Base-by-base conservation (phyloP, 139 green algal species). In the Micractinium conductrix region DNA sequence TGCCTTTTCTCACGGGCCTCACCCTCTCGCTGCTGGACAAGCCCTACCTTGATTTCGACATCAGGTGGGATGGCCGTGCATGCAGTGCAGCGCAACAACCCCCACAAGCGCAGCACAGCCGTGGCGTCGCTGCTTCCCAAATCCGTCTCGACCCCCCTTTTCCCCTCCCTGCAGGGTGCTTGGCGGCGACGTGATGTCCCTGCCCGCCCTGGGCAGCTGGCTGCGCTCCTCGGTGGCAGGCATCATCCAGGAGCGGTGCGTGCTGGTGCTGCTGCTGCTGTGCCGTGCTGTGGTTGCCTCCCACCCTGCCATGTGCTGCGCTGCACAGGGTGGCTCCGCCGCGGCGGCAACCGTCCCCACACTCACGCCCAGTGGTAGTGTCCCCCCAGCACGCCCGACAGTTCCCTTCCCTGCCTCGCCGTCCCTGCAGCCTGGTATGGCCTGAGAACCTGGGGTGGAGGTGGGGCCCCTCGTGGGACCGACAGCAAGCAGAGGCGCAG, bases 41-140 rank as follows among this genome's bases (percentile, higher is more conserved):
- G 53, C 87, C 87, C 30, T 75, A 85, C 33, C 53, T 91, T 6
- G 87, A 91, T 44, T 91, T 91, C 71, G 83, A 87, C 73, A 44
- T 91, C 28, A 81, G 74, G 74, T 42, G 50, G 30, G 50, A n/a
- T n/a, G n/a, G n/a, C n/a, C n/a, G n/a, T n/a, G n/a, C n/a, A n/a
- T n/a, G n/a, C n/a, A n/a, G n/a, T n/a, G n/a, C n/a, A n/a, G n/a
- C n/a, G n/a, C n/a, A n/a, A n/a, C n/a, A n/a, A n/a, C n/a, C n/a
- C n/a, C n/a, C n/a, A n/a, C 30, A n/a, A 8, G 16, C 55, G 55
- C 26, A 65, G 55, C 16, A 65, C 55, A n/a, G 55, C 48, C 10
- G 48, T 58, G 48, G 48, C 10, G 48, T 10, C 19, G 53, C 10
- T 6, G 53, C 53, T 19, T 3, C 68, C 33, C 22, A 87, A 6